Base-by-base conservation (phyloP, 2,329 filamentous ascomycete genomes). In the Phaeosphaeria sp. region DNA sequence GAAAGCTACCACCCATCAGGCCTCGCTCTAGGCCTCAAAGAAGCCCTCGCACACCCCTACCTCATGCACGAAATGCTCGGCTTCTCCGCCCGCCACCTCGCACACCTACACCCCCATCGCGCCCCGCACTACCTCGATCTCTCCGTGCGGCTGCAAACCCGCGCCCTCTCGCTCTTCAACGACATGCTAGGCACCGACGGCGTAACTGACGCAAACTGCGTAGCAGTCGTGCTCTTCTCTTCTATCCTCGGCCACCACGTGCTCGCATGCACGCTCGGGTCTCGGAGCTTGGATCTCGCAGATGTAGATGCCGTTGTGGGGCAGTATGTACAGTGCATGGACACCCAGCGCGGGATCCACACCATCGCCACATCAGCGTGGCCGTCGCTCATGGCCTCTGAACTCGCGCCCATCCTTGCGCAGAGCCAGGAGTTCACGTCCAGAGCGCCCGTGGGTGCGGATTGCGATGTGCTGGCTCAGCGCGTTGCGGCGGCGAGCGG, bases 51-150 rank as follows among this genome's bases (percentile, higher is more conserved):
- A 5, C 57, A 63, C 1, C 75, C 77, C 1, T 79, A 75, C 54
- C 69, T 80, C 25, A 61, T 80, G 50, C 66, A 79, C 58, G 63
- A 74, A 53, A 51, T 79, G 10, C 69, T 79, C 17, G 75, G 77
- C 23, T 73, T 77, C 41, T 77, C 77, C 15, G 71, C 78, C 1
- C 69, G 72, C 2, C 76, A 78, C 50, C 62, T 78, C 1, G 72
- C 76, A 3, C 63, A 60, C 33, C 27, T 75, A 1, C 58, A 66
- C 9, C 73, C 71, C 1, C 60, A 64, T 11, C 59, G 56, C 9
- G 59, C 68, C 0, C 55, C 61, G 6, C 58, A 63, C 20, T 65
- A 64, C 39, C 23, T 52, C 6, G 51, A 61, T 36, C 60, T 64
- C 25, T 62, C 66, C 2, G 71, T 60, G 60, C 63, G 54, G 48